A percentile compares a stretch with the other conserved stretches of the same genome.
Conservation (phyloP, 164 flowering plant species). For the Stephania yunnanensis region DNA sequence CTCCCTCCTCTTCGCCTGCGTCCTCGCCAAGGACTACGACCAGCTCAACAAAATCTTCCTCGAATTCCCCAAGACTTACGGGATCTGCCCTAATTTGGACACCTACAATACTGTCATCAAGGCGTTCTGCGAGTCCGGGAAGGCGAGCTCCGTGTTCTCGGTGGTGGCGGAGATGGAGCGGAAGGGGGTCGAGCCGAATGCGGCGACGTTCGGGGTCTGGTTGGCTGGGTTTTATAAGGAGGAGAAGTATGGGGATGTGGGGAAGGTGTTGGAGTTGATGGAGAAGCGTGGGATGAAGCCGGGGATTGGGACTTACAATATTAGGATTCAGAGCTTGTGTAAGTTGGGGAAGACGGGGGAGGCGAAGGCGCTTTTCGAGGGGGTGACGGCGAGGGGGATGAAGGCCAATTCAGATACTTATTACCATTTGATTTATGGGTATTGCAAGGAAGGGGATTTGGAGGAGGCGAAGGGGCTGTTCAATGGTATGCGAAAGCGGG, state of each 20-base stretch:
- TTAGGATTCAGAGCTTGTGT: conserved; percentile 68
- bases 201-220: conserved; percentile 36
- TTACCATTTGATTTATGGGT: conserved; percentile 62
- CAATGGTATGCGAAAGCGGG: conserved; percentile 41
- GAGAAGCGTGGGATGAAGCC: conserved; percentile 22
- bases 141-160: conserved; percentile 44
- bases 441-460: conserved; percentile 58
- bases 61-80: conserved; percentile 47
- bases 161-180: conserved; percentile 67
- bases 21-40: conserved; percentile 38
- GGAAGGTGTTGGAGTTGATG: conserved; percentile 65
- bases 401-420: conserved; percentile 59
- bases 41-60: conserved; percentile 43
- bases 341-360: conserved; percentile 49
- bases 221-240: conserved; percentile 70
- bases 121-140: conserved; percentile 55
- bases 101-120: conserved; percentile 59
- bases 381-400: conserved; percentile 44
- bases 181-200: conserved; percentile 47
- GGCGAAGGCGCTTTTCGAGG: conserved; percentile 63
- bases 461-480: conserved; percentile 63
- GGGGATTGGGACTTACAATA: conserved; percentile 48
- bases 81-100: conserved; percentile 43
- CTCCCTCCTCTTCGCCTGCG: conserved; percentile 49
- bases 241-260: conserved; percentile 61